A percentile compares a stretch with the other conserved stretches of the same genome.
These are phyloP conservation scores for Penicillium hordei DNA, from an alignment of 2,329 filamentous ascomycete genomes.

Conservation along the genomic window DNA sequence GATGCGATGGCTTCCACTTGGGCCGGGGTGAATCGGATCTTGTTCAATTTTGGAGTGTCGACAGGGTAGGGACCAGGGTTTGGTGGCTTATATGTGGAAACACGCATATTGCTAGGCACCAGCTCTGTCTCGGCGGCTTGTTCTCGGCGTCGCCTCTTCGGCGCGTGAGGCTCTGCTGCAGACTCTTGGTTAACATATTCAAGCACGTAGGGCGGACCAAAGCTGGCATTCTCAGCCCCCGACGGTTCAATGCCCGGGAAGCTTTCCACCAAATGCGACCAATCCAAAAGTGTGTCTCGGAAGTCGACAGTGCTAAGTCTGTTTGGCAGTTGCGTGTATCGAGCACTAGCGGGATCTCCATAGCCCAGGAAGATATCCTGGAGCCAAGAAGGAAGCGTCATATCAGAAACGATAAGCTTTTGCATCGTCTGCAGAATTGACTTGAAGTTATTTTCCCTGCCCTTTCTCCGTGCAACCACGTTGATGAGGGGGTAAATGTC, in stretches of 20 bases:
- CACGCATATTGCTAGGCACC: conserved; percentile 67
- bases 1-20: conserved; percentile 93
- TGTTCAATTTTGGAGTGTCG: conserved; percentile 78
- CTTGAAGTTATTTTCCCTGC: conserved; percentile 96
- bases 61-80: conserved; percentile 88
- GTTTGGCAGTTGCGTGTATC: conserved; percentile 78
- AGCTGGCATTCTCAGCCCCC: conserved; percentile 68
- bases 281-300: conserved; percentile 90
- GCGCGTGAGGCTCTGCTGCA: conserved; percentile 57
- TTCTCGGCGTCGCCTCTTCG: conserved; percentile 86
- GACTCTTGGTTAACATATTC: conserved; percentile 60
- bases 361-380: conserved; percentile 98
- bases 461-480: conserved; percentile 75
- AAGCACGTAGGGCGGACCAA: conserved; percentile 84
- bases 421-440: conserved; percentile 89
- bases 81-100: conserved; percentile 84
- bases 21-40: conserved; percentile 82
- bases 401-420: conserved; percentile 77
- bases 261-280: conserved; percentile 89
- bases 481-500: conserved; percentile 86
- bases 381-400: conserved; percentile 84
- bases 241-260: conserved; percentile 83
- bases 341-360: conserved; percentile 84
- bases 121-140: conserved; percentile 65
- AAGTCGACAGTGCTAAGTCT: conserved; percentile 79